phyloP scores from a whole-genome alignment of 495 filamentous ascomycete genomes.

The Cetradonia linearis region DNA sequence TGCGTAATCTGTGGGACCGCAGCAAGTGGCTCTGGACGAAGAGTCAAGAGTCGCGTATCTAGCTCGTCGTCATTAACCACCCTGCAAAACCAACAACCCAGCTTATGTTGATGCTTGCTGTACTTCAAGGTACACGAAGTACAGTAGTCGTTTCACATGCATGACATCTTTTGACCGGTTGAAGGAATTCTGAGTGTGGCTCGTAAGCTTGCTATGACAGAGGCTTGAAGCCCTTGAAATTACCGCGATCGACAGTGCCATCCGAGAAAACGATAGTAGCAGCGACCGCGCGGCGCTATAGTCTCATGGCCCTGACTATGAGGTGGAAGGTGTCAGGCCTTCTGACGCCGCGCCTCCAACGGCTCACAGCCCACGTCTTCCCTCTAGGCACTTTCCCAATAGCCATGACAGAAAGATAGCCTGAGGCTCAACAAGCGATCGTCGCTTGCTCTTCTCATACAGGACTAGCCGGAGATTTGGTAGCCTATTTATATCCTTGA shows the following conservation, averaged over 20 bases:
- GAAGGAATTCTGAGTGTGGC: too few species aligned
- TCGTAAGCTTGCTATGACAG: background rate
- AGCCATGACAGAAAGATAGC: background rate
- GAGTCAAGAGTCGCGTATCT: background rate
- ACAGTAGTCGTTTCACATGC: too few species aligned
- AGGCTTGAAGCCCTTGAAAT: background rate
- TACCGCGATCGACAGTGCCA: background rate
- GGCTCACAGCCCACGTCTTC: too few species aligned
- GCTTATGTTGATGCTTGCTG: background rate
- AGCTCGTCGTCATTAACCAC: background rate
- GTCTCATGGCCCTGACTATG: background rate
- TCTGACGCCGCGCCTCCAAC: background rate
- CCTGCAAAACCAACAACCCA: background rate
- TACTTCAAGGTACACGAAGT: too few species aligned
- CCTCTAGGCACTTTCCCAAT: too few species aligned
- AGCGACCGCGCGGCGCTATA: background rate
- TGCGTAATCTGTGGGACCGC: background rate
- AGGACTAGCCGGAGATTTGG: background rate
- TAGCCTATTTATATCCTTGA: background rate
- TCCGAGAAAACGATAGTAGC: background rate
- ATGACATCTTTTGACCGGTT: too few species aligned
- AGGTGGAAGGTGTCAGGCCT: background rate
- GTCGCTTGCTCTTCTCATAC: background rate
- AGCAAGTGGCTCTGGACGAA: background rate
- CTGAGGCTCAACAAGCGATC: background rate